phyloP scores from a whole-genome alignment of 257 asterid species.

The Sherardia arvensis region DNA sequence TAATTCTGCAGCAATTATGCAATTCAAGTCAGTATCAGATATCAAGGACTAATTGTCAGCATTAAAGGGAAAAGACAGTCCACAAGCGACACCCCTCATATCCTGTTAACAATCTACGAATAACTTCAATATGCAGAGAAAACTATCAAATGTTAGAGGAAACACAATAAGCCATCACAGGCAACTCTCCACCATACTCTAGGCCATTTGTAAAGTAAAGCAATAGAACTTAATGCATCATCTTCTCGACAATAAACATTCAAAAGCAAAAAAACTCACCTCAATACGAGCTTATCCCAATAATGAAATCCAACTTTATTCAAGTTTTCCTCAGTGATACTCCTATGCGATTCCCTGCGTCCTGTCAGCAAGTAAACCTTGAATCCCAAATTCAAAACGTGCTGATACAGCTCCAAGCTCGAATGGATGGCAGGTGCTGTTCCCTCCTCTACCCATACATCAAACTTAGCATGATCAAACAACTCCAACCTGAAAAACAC shows the following conservation, averaged over 20 bases:
- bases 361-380: slow-evolving; percentile 63
- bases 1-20: neutral
- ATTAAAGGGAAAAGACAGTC: neutral
- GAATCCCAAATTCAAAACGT: slow-evolving; percentile 49
- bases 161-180: neutral
- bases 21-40: neutral
- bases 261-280: slow-evolving; percentile 29
- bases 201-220: neutral
- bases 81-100: neutral
- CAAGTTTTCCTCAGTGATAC: slow-evolving; percentile 54
- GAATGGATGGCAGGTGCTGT: slow-evolving; percentile 45
- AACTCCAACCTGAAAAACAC: slow-evolving; percentile 51
- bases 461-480: slow-evolving; percentile 50
- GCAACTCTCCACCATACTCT: neutral
- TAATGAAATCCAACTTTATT: slow-evolving; percentile 48
- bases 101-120: neutral
- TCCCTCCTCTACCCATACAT: slow-evolving; percentile 77
- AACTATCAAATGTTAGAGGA: neutral
- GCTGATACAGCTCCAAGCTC: slow-evolving; percentile 60
- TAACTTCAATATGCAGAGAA: neutral
- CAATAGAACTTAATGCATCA: neutral
- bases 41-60: neutral
- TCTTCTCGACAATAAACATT: neutral
- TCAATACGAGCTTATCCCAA: slow-evolving; percentile 69
- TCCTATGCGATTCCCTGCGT: slow-evolving; percentile 54